These are phyloP conservation scores for Rhizophagus clarus DNA, from an alignment of 192 early-diverging fungal species.

Conservation along the genomic window DNA sequence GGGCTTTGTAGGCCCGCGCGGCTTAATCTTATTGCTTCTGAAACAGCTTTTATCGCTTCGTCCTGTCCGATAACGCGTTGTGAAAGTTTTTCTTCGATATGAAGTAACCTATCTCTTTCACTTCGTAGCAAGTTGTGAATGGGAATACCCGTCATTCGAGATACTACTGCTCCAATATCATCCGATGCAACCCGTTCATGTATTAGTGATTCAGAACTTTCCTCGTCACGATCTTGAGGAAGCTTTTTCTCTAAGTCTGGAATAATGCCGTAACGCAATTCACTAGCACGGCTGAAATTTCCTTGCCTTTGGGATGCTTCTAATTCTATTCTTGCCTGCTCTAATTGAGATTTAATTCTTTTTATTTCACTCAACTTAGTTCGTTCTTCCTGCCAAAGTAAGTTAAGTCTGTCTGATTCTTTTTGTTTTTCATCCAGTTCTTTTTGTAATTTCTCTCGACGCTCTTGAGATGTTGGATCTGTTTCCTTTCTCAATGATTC, in stretches of 20 bases:
- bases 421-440: constrained; percentile 60
- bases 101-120: constrained; percentile 69
- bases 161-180: constrained; percentile 74
- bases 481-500: constrained; percentile 80
- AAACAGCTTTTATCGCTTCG: constrained; percentile 65
- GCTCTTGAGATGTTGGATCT: constrained; percentile 67
- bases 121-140: constrained; percentile 69
- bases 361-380: constrained; percentile 72
- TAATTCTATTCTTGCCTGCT: constrained; percentile 73
- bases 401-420: constrained; percentile 58
- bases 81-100: constrained; percentile 72
- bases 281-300: constrained; percentile 72
- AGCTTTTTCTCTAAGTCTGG: constrained; percentile 71
- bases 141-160: constrained; percentile 80
- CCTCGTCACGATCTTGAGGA: constrained; percentile 37
- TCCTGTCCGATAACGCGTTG: constrained; percentile 75
- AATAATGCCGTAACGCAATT: constrained; percentile 78
- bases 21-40: constrained; percentile 75
- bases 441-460: constrained; percentile 60
- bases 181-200: constrained; percentile 82
- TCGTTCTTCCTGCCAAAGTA: constrained; percentile 68
- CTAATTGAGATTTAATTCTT: constrained; percentile 65
- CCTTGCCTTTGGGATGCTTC: constrained; percentile 73
- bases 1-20: constrained; percentile 78
- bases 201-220: constrained; percentile 51